Percentiles rank a stretch among this genome's conserved stretches.
These are phyloP conservation scores for Clavaria fumosa DNA, from an alignment of 768 basidiomycete genomes.

Conservation along the genomic window DNA sequence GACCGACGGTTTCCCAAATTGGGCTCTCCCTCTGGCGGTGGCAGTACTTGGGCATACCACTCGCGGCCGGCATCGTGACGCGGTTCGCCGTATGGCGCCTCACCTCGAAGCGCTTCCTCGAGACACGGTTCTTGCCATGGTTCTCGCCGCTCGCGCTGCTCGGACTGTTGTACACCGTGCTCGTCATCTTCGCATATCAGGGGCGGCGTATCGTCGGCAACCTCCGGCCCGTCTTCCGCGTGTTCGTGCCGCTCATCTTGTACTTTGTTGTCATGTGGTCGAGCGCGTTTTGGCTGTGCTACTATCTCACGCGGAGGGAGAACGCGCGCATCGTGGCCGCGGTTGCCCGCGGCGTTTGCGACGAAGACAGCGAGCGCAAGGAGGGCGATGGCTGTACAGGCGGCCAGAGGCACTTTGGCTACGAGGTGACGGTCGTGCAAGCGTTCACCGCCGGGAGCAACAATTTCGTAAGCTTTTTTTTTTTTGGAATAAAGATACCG, in stretches of 20 bases:
- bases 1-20: too few relatives aligned
- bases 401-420: constrained; percentile 23
- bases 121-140: constrained; percentile 43
- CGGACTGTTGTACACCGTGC: constrained; percentile 69
- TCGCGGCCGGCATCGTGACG: constrained; percentile 56
- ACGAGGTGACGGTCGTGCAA: constrained; percentile 64
- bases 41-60: constrained; percentile 74
- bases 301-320: constrained; percentile 26
- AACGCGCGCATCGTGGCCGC: too few relatives aligned
- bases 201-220: constrained; percentile 56
- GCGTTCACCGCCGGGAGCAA: constrained; percentile 70
- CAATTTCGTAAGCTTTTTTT: constrained; percentile 39
- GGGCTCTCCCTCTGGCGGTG: not conserved
- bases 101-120: constrained; percentile 32
- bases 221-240: constrained; percentile 62
- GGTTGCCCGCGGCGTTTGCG: too few relatives aligned
- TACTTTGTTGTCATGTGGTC: constrained; percentile 75
- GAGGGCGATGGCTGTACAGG: too few relatives aligned
- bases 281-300: constrained; percentile 41
- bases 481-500: not conserved
- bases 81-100: constrained; percentile 36
- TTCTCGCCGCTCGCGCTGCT: constrained; percentile 58
- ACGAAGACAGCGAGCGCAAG: too few relatives aligned
- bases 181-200: constrained; percentile 61
- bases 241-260: constrained; percentile 64